Base-by-base conservation (phyloP, 1,284 basidiomycete species). In the Sporisorium reilianum region DNA sequence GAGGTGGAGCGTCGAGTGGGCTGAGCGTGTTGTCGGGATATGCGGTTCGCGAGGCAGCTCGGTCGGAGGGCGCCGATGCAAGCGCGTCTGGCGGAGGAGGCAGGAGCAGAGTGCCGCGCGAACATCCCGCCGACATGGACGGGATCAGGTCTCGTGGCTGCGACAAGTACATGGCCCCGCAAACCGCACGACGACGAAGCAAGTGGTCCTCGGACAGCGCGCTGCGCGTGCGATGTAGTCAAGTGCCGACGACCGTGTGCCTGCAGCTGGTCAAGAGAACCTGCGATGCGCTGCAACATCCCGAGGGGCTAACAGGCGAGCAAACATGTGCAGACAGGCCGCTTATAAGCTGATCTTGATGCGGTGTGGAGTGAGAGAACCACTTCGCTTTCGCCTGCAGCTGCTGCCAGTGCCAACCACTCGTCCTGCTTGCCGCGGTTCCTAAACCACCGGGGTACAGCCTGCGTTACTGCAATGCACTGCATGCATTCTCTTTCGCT, bases 41-140 rank as follows among this genome's bases (percentile, higher is more conserved):
- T 6, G 22, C 49, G 40, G 3, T 22, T 10, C 11, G 16, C 3
- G 34, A 22, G 3, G 30, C 9, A 50, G 9, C 30, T 8, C 25
- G 11, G 0, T 51, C 41, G 3, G 30, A 16, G 14, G 22, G 25
- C 26, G 26, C 23, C 3, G 32, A 38, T 3, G 41, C 49, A 30
- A 42, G 45, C 9, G 30, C 12, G 30, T 52, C 65, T 22, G 25
- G 9, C 16, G n/a, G n/a, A n/a, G 23, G 46, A 16, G 44, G 34
- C 22, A 60, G 20, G 14, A 52, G 52, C 12, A 49, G 30, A 3
- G 61, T 23, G 16, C 42, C 46, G 30, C 61, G 52, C 18, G 61
- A 70, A 10, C 61, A 70, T 36, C 56, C 67, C 20, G 56, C 38
- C 7, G 56, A 53, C 54, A 64, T 56, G 6, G 66, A 55, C 11